phyloP scores from a whole-genome alignment of 2,329 filamentous ascomycete species.

The Sphaerulina vaccinii region DNA sequence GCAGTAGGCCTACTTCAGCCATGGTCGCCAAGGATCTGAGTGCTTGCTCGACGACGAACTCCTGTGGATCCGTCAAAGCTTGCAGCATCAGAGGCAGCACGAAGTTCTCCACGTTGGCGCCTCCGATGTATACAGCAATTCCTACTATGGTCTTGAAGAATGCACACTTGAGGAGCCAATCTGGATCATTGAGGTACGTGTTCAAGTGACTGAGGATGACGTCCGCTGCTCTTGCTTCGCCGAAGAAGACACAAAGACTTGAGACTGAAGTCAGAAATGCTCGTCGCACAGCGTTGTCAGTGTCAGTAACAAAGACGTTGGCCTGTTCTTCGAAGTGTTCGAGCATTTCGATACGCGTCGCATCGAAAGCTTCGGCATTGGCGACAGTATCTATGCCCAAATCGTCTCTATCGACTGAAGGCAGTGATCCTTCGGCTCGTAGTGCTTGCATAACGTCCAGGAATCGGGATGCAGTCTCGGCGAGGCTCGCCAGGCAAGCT shows the following conservation, averaged over 20 bases:
- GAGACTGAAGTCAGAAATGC: constrained; percentile 91
- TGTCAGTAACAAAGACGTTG: constrained; percentile 84
- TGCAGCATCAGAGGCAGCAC: constrained; percentile 95
- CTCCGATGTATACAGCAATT: constrained; percentile 86
- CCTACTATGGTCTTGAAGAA: constrained; percentile 96
- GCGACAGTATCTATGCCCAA: constrained; percentile 68
- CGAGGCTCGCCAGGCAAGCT: constrained; percentile 83
- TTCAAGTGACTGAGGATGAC: constrained; percentile 95
- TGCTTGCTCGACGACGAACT: constrained; percentile 89
- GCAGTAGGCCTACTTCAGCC: constrained; percentile 82
- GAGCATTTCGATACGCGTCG: constrained; percentile 77
- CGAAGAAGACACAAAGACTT: constrained; percentile 91
- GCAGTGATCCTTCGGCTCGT: constrained; percentile 76
- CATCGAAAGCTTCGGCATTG: constrained; percentile 69
- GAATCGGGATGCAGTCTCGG: constrained; percentile 79
- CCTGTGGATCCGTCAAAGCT: constrained; percentile 86
- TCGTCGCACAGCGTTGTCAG: constrained; percentile 78
- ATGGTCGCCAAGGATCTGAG: constrained; percentile 85
- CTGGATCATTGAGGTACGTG: constrained; percentile 92
- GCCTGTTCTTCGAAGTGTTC: constrained; percentile 84
- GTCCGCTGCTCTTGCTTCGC: constrained; percentile 86
- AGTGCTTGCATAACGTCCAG: constrained; percentile 89
- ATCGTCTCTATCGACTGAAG: constrained; percentile 75
- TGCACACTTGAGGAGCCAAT: constrained; percentile 94
- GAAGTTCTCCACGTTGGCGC: constrained; percentile 86